Evolutionary conservation across 2,329 filamentous ascomycete genomes (phyloP).

Genomic region (Ophiostoma piceae): DNA sequence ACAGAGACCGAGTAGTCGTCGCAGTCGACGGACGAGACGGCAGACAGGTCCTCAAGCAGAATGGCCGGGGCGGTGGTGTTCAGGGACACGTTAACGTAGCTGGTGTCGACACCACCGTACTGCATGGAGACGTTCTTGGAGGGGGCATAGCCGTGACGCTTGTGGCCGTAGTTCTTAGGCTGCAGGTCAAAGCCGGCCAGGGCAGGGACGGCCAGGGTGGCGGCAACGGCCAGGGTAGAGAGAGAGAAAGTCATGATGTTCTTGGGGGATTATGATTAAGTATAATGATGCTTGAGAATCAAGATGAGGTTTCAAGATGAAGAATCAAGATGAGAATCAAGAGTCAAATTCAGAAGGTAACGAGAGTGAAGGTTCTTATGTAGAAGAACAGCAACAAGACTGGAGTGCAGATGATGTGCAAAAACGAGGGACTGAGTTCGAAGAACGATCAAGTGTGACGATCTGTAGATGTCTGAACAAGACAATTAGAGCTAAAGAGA

Average conservation of each 20-base stretch:
- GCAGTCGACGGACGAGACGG: conserved; percentile 33
- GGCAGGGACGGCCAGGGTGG: neutral
- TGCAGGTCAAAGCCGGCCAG: neutral
- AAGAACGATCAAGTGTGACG: neutral
- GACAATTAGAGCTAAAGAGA: neutral
- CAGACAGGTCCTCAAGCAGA: conserved; percentile 33
- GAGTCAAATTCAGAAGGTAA: neutral
- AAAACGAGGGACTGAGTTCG: neutral
- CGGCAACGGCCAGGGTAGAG: neutral
- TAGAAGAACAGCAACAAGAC: conserved; percentile 16
- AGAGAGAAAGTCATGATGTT: conserved; percentile 10
- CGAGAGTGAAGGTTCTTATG: conserved; percentile 10
- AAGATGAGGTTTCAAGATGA: neutral
- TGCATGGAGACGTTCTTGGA: conserved; percentile 21
- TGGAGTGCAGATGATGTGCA: neutral
- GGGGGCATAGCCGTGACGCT: conserved; percentile 6
- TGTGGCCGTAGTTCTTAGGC: neutral
- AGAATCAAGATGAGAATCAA: neutral
- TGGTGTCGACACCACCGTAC: conserved; percentile 20
- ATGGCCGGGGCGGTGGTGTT: conserved; percentile 32
- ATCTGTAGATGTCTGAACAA: neutral
- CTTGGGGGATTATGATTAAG: too few relatives aligned
- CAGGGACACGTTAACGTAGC: conserved; percentile 29
- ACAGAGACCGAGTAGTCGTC: conserved; percentile 30
- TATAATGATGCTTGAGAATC: neutral